Conservation (phyloP, 2,329 filamentous ascomycete genomes). For the Anisogramma anomala region DNA sequence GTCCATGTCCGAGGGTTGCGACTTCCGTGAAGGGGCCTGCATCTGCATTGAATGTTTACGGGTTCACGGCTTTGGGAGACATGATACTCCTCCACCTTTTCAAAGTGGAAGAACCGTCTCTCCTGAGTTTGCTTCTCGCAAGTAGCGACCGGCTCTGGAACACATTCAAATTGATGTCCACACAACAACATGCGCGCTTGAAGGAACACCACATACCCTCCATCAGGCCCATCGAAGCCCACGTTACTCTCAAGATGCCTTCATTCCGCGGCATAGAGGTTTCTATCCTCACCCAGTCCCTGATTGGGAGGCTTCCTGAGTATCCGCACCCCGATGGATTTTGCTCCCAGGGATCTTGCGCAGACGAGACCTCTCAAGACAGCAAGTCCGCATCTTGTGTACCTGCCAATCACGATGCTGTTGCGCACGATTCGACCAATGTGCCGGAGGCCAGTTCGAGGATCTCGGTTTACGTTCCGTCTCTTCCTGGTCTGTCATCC, state of each 20-base stretch:
- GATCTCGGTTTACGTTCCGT: conserved; percentile 46
- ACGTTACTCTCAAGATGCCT: conserved; percentile 29
- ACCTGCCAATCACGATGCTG: conserved; percentile 16
- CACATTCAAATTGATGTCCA: too few relatives aligned
- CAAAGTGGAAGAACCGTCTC: too few relatives aligned
- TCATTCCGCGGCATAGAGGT: conserved; percentile 37
- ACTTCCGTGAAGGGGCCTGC: too few relatives aligned
- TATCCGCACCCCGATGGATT: conserved; percentile 43
- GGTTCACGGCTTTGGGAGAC: too few relatives aligned
- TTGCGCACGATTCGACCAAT: conserved; percentile 20
- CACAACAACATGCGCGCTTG: not conserved
- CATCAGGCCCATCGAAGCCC: not conserved
- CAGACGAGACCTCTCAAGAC: conserved; percentile 7
- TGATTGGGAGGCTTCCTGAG: conserved; percentile 33
- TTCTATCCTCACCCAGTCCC: conserved; percentile 28
- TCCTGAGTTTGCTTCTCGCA: not conserved
- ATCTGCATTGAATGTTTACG: too few relatives aligned
- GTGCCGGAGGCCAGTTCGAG: conserved; percentile 28
- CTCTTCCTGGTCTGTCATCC: conserved; percentile 33
- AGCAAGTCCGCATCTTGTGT: not conserved
- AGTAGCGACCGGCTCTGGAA: too few relatives aligned
- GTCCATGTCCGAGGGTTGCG: too few relatives aligned
- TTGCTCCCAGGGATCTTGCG: conserved; percentile 27
- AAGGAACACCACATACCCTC: not conserved
- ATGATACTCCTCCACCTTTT: too few relatives aligned